Percentiles rank a stretch among this genome's conserved stretches.
These are phyloP conservation scores for Salvia rosmarinus DNA, from an alignment of 257 asterid genomes.

Conservation along the genomic window DNA sequence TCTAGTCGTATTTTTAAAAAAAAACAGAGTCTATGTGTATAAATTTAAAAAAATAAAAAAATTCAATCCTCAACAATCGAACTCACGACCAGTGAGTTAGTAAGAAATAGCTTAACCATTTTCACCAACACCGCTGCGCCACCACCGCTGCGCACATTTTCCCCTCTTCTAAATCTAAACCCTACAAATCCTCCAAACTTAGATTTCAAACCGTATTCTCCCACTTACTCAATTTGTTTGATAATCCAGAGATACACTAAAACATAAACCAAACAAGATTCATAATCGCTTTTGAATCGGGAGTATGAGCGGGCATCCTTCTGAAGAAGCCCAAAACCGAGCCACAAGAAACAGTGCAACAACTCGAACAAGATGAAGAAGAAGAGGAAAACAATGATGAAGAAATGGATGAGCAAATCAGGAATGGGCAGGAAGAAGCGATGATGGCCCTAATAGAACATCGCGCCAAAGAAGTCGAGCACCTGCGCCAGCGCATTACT, in stretches of 20 bases:
- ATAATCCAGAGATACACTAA: conserved; percentile 11
- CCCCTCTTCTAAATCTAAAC: not conserved
- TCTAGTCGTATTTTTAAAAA: too few species aligned
- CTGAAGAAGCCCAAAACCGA: conserved; percentile 55
- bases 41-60: too few species aligned
- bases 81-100: too few species aligned
- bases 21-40: too few species aligned
- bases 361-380: conserved; percentile 22
- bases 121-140: too few species aligned
- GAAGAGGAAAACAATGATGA: conserved; percentile 31
- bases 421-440: conserved; percentile 72
- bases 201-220: not conserved
- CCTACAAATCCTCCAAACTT: conserved; percentile 8
- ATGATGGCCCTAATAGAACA: conserved; percentile 74
- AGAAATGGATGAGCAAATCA: conserved; percentile 39
- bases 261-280: conserved; percentile 17
- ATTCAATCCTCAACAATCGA: too few species aligned
- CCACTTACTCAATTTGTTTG: not conserved
- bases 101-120: too few species aligned
- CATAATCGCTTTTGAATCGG: conserved; percentile 35
- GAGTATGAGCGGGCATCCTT: conserved; percentile 46
- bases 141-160: too few species aligned
- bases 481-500: conserved; percentile 65
- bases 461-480: conserved; percentile 82
- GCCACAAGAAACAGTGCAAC: conserved; percentile 31